These are phyloP conservation scores for Saraca asoca DNA, from an alignment of 331 rosid genomes.

Conservation along the genomic window DNA sequence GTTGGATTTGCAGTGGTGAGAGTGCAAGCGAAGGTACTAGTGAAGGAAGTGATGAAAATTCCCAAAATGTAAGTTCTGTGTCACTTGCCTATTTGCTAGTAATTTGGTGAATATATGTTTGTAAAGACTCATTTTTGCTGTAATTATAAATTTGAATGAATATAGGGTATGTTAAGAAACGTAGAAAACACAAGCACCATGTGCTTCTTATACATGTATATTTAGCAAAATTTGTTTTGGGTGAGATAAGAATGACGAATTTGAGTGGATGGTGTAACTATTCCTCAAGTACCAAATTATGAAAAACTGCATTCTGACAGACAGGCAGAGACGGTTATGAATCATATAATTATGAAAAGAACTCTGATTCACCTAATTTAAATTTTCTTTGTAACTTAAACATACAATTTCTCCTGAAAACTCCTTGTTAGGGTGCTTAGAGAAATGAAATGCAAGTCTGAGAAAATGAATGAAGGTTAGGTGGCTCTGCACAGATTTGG, in stretches of 20 bases:
- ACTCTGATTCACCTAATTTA: neutral
- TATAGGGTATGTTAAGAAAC: constrained; percentile 7
- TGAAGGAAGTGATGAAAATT: constrained; percentile 92
- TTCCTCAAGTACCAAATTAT: neutral
- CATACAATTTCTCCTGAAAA: neutral
- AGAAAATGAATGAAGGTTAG: constrained; percentile 5
- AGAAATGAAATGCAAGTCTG: neutral
- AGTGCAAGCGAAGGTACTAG: constrained; percentile 92
- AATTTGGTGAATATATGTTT: constrained; percentile 1
- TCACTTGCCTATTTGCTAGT: constrained; percentile 21
- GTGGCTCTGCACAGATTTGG: neutral
- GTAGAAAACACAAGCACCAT: neutral
- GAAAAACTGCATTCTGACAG: neutral
- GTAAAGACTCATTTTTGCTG: constrained; percentile 13
- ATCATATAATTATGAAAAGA: constrained; percentile 9
- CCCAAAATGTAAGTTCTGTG: constrained; percentile 76
- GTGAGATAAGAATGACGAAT: constrained; percentile 6
- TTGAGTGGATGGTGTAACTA: neutral
- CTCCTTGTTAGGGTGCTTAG: neutral
- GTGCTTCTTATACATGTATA: neutral
- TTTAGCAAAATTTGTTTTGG: neutral
- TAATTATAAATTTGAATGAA: constrained; percentile 26
- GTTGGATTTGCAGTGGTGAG: constrained; percentile 76
- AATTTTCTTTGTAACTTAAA: constrained; percentile 1
- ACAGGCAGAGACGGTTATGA: neutral